Base-by-base conservation (phyloP, 1,284 basidiomycete species). In the Athelia sp. region DNA sequence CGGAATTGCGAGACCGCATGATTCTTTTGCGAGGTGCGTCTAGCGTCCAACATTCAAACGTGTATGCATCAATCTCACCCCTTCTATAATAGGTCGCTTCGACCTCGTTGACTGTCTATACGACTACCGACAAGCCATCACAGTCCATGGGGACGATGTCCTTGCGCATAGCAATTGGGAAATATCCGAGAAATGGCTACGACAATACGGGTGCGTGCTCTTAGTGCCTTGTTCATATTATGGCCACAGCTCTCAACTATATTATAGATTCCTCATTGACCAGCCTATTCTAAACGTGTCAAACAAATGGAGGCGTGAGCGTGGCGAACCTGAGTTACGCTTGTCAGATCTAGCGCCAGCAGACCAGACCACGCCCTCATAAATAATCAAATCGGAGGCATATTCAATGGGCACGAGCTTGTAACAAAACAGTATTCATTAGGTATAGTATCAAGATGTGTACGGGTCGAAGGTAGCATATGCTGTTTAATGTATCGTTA, bases 131-230 rank as follows among this genome's bases (percentile, higher is more conserved):
- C 71, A 68, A 38, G 75, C 76, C 1, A 78, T 88, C 17, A 84
- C 79, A 1, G 78, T 94, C 45, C 91, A 94, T 53, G 91, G 90
- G 3, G 90, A 95, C 57, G 93, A 96, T 60, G 87, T 93, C 24
- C 74, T 96, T 17, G 85, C 86, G 3, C 90, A 95, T 60, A 73
- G 71, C 32, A 93, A 92, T 60, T 96, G 93, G 90, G 93, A 96
- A 66, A 76, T 95, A 46, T 75, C 78, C 6, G 91, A 94, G 61
- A 74, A 75, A 49, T 96, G 91, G 82, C 71, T 96, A 44, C 76
- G 79, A 50, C 81, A 86, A 64, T 94, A 90, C 59, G 79, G 81
- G 90, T 89, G 59, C 54, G 84, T 76, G 11, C 29, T n/a, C n/a
- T n/a, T n/a, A n/a, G n/a, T n/a, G n/a, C n/a, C n/a, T n/a, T n/a